These are phyloP conservation scores for Plasmodium berghei DNA, from an alignment of 169 alveolate species.

Conservation along the genomic window DNA sequence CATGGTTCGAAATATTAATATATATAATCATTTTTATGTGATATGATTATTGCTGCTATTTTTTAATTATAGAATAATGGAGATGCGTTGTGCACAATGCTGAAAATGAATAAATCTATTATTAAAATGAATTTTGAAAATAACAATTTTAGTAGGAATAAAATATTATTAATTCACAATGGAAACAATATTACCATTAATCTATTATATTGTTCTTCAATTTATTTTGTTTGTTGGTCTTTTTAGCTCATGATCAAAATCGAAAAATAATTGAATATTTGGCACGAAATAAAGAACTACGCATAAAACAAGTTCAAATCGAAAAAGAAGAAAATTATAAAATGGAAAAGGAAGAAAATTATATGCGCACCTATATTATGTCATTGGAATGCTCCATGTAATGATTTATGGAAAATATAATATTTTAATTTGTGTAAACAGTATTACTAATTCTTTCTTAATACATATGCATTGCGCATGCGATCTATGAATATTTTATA, in stretches of 20 bases:
- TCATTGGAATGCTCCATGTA: conserved; percentile 75
- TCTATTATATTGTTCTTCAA: background rate
- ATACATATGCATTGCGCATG: background rate
- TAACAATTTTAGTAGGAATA: conserved; percentile 52
- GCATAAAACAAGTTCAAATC: conserved; percentile 35
- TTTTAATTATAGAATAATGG: conserved; percentile 43
- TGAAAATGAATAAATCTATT: conserved; percentile 34
- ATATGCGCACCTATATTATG: conserved; percentile 65
- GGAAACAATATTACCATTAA: background rate
- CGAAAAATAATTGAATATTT: conserved; percentile 39
- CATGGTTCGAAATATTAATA: background rate
- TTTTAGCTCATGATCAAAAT: conserved; percentile 56
- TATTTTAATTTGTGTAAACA: background rate
- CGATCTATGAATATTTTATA: background rate
- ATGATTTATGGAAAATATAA: conserved; percentile 11
- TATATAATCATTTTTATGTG: background rate
- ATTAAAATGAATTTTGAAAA: conserved; percentile 69
- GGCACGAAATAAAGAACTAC: conserved; percentile 44
- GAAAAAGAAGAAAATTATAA: conserved; percentile 66
- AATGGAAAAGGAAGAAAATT: conserved; percentile 73
- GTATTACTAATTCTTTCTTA: background rate
- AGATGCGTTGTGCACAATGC: conserved; percentile 33
- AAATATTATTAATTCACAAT: background rate
- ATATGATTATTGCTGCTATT: background rate
- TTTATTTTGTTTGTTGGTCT: background rate